phyloP scores from a whole-genome alignment of 352 stramenopile species.

The Thalassiosira mediterranea region DNA sequence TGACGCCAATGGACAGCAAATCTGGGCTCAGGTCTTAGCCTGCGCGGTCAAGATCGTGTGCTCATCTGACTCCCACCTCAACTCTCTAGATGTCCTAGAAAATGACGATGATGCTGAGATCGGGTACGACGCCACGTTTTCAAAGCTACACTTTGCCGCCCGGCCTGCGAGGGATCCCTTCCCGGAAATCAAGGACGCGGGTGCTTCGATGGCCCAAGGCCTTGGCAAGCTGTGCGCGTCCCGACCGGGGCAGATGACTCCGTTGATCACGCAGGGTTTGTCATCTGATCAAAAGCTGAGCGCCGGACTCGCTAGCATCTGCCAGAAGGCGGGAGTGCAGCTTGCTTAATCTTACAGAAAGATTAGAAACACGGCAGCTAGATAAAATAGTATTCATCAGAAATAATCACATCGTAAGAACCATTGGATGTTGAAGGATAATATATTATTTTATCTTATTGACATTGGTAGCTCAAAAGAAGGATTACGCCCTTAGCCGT shows the following conservation, averaged over 20 bases:
- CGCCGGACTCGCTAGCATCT: conserved; percentile 64
- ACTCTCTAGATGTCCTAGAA: conserved; percentile 80
- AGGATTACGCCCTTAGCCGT: too few species aligned
- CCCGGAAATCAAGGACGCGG: conserved; percentile 83
- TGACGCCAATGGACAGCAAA: conserved; percentile 65
- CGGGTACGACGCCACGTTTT: conserved; percentile 92
- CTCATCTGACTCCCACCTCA: conserved; percentile 76
- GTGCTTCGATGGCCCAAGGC: conserved; percentile 50
- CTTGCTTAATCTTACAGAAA: conserved; percentile 35
- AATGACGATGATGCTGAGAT: conserved; percentile 75
- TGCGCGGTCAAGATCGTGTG: conserved; percentile 71
- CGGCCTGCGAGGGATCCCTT: conserved; percentile 88
- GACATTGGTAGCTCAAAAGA: too few species aligned
- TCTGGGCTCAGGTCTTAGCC: conserved; percentile 63
- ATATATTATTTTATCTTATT: too few species aligned
- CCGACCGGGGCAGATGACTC: conserved; percentile 56
- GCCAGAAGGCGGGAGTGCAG: conserved; percentile 57
- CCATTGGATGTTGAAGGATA: too few species aligned
- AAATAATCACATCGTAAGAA: too few species aligned
- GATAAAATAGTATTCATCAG: conserved; percentile 5
- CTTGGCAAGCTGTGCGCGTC: conserved; percentile 53
- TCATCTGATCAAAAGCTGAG: conserved; percentile 66
- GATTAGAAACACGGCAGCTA: not conserved
- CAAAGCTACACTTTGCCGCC: conserved; percentile 90
- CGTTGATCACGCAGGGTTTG: conserved; percentile 70